Evolutionary conservation across 257 asterid species (phyloP).

Genomic region (Ligustrum vulgare): DNA sequence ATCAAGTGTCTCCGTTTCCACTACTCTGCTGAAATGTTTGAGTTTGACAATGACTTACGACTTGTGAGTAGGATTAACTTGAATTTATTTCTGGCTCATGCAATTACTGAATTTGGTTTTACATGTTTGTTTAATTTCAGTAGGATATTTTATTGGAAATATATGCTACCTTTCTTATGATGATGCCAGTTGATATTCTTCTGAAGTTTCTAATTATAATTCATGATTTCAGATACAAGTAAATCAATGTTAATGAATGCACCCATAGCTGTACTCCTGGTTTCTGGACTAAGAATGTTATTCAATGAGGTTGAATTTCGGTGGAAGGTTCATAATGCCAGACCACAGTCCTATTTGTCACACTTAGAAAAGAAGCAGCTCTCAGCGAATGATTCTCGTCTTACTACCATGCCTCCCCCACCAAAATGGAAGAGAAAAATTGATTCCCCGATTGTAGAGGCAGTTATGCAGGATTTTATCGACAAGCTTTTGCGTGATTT

Average conservation of each 20-base stretch:
- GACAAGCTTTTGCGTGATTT: constrained; percentile 75
- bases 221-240: constrained; percentile 69
- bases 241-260: constrained; percentile 86
- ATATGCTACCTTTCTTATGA: background rate
- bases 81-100: background rate
- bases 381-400: constrained; percentile 59
- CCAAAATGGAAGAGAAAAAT: constrained; percentile 83
- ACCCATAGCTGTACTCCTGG: constrained; percentile 75
- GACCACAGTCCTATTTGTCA: constrained; percentile 54
- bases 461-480: constrained; percentile 73
- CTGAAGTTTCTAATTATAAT: constrained; percentile 4
- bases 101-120: background rate
- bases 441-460: constrained; percentile 77
- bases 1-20: background rate
- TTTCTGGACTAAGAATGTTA: constrained; percentile 66
- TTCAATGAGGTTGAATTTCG: constrained; percentile 77
- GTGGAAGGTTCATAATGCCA: constrained; percentile 55
- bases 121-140: background rate
- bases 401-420: constrained; percentile 45
- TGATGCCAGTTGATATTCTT: background rate
- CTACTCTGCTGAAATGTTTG: background rate
- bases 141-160: constrained; percentile 5
- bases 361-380: constrained; percentile 81
- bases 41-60: background rate
- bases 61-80: constrained; percentile 2